Conservation (phyloP, 2,329 filamentous ascomycete genomes). For the Claviceps sp. region DNA sequence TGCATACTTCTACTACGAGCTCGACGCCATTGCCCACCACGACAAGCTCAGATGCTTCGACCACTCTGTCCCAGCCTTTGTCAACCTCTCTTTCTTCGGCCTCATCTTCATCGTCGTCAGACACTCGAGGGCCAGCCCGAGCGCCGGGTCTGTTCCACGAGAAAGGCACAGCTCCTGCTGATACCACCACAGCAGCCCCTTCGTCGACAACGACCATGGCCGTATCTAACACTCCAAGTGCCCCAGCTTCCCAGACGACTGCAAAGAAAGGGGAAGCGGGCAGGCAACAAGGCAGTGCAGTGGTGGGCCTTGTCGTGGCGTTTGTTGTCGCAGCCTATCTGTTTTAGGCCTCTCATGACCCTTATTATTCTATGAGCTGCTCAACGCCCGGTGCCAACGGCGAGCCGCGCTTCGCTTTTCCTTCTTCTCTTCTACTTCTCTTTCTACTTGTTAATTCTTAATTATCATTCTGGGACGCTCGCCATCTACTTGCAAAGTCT, state of each 20-base stretch:
- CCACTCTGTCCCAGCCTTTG: slow-evolving; percentile 2
- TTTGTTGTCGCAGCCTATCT: slow-evolving; percentile 39
- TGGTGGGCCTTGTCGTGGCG: slow-evolving; percentile 41
- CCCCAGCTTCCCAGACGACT: slow-evolving; percentile 17
- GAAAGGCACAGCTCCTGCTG: slow-evolving; percentile 24
- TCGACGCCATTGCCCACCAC: slow-evolving; percentile 4
- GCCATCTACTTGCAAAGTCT: neutral
- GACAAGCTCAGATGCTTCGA: slow-evolving; percentile 4
- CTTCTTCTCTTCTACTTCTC: slow-evolving; percentile 1
- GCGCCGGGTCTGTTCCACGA: slow-evolving; percentile 41
- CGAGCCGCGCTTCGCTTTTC: neutral
- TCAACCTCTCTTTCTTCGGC: slow-evolving; percentile 6
- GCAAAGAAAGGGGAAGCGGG: slow-evolving; percentile 31
- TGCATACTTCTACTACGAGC: neutral
- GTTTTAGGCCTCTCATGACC: slow-evolving; percentile 19
- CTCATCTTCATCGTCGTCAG: slow-evolving; percentile 4
- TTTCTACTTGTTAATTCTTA: neutral
- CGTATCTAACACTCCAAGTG: slow-evolving; percentile 14
- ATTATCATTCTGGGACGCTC: neutral
- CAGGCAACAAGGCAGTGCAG: slow-evolving; percentile 34
- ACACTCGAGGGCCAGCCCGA: slow-evolving; percentile 13
- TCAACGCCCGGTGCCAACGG: neutral
- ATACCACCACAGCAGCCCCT: neutral
- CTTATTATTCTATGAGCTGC: neutral
- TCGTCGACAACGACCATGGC: slow-evolving; percentile 9